Base-by-base conservation (phyloP, 257 asterid genomes). In the Penstemon davidsonii region DNA sequence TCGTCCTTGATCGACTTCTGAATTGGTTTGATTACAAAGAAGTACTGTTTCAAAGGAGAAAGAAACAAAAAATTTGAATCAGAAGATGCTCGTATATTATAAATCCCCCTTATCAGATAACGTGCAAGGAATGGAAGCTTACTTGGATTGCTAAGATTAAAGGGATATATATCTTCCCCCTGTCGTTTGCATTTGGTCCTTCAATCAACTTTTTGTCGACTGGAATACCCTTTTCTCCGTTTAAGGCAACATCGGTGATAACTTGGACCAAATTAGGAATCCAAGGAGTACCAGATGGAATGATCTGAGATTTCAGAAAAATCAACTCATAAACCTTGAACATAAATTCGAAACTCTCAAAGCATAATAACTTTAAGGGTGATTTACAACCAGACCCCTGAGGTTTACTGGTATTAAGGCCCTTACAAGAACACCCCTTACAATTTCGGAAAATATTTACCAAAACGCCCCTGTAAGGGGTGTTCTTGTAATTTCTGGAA, bases 171-270 rank as follows among this genome's bases (percentile, higher is more conserved):
- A 79, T 4, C 73, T 91, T 94, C 51, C 98, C 94, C 72, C 84
- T 83, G 45, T 81, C 81, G 66, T 88, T 88, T 5, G 99, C 88
- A 47, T 94, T 89, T 33, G 95, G 96, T 55, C 99, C 99, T 54
- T 89, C 96, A 44, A 94, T 87, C 84, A 94, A 79, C 83, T 83
- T 85, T 73, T 74, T 76, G 83, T 94, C 96, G 11, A 94, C 83
- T 47, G 88, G 75, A 77, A 94, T 82, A 70, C 96, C 72, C 45
- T 55, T 19, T 70, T 87, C 85, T 66, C 88, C 96, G 63, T 87
- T 83, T 62, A 87, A 73, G 79, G 84, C 82, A 13, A 84, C 83
- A 5, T 87, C 92, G 0, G 96, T 81, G 67, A 91, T 84, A 1
- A 73, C 73, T n/a, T 77, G 71, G 56, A 94, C 95, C 73, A 94